These are phyloP conservation scores for Xylaria sp. DNA, from an alignment of 2,329 filamentous ascomycete species.

Conservation along the genomic window DNA sequence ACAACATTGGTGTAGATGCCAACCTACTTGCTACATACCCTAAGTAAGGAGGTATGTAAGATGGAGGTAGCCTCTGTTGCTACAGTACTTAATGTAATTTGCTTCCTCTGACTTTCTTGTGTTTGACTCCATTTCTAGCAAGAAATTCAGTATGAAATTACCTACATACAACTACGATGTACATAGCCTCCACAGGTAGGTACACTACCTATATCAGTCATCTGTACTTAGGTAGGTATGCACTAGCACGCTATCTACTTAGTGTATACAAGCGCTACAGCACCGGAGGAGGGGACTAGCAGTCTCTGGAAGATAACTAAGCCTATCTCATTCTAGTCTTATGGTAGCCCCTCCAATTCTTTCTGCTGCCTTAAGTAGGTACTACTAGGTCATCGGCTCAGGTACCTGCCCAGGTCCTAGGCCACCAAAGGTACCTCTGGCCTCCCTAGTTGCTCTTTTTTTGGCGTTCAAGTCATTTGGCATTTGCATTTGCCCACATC, in stretches of 20 bases:
- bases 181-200: too few species aligned
- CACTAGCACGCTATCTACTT: neutral
- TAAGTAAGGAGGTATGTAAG: too few species aligned
- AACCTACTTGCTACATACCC: too few species aligned
- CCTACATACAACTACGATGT: too few species aligned
- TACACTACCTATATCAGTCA: neutral
- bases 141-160: neutral
- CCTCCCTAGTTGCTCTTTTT: neutral
- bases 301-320: conserved; percentile 13
- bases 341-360: conserved; percentile 23
- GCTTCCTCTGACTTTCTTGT: neutral
- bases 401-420: conserved; percentile 16
- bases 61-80: neutral
- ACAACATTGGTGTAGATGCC: too few species aligned
- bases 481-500: conserved; percentile 30
- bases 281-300: neutral
- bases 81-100: too few species aligned
- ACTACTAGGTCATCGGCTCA: neutral
- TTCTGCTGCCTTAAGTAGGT: too few species aligned
- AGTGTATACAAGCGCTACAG: neutral
- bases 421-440: conserved; percentile 1
- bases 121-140: neutral
- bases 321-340: conserved; percentile 20
- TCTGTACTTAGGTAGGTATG: neutral
- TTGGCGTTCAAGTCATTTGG: conserved; percentile 34